Base-by-base conservation (phyloP, 306 rosid species). In the Citrullus colocynthis region DNA sequence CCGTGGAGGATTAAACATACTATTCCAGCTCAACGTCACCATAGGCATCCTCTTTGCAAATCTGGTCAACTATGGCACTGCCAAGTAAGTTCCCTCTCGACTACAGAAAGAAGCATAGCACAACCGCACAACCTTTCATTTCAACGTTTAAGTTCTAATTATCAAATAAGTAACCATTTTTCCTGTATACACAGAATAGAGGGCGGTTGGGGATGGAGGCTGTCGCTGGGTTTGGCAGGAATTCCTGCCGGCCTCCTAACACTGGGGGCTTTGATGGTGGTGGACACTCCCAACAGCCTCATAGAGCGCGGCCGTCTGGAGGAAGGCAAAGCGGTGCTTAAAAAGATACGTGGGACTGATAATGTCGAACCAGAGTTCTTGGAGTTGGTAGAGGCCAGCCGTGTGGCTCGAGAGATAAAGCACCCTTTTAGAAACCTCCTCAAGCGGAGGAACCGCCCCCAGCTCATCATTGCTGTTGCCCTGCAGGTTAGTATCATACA, bases 21-120 rank as follows among this genome's bases (percentile, higher is more conserved):
- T 91, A 28, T 94, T 94, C 69, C 98, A 94, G 77, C 89, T 94
- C 21, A 89, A 91, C 65, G 55, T 91, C 74, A 94, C 97, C 51
- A 80, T 94, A 30, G 98, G 98, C 18, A 94, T 94, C 75, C 94
- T 94, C 49, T 90, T 94, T n/a, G 93, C 98, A 3, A 88, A 70
- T 81, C 91, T 94, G 2, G 86, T 94, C 83, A 94, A 94, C 28
- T 94, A 91, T 34, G 85, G 80, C 70, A 94, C 97, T 30, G 61
- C 61, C 79, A 91, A 94, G 98, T 93, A 85, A 83, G 83, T 69
- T 44, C 73, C 24, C 71, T 36, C 71, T 52, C 6, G 1, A 52
- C 18, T 52, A 52, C 7, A 16, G 8, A 1, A 39, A 16, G 8
- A 52, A 52, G 7, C 57, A 17, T 52, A 52, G 9, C 9, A 52